Evolutionary conservation across 2,329 filamentous ascomycete genomes (phyloP), one percentile per base, ranked within the genome.

Genomic region (Calonectria pseudoreteaudii): DNA sequence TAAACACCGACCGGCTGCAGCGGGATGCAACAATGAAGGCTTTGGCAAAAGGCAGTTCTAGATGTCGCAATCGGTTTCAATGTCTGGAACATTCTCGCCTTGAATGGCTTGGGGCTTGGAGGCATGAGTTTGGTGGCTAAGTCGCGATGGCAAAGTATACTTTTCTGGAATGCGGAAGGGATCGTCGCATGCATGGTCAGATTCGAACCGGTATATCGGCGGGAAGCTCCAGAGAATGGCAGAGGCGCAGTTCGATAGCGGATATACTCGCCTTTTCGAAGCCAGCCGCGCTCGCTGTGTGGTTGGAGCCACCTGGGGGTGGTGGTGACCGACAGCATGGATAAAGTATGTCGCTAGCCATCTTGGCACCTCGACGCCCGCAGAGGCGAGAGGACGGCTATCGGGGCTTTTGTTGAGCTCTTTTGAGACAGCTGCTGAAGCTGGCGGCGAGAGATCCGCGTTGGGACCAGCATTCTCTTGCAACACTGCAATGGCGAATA

Each of bases 111-210:
- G 34, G 10, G 56, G 56, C 18, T 62, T 28, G 56, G 34, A 41
- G 23, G 16, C 56, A 62, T 44, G 23, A 41, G 14, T 36, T 41
- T 38, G 56, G 56, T 62, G 56, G 56, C 56, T 26, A 28, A 62
- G 56, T 16, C 56, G 26, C 34, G 34, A 62, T 62, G 23, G 8
- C 38, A 41, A 62, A 41, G 56, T 41, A 62, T 41, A 41, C 56
- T 62, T 62, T 41, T 26, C 50, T 60, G 38, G 26, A 38, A 41
- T 26, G 34, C 18, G 31, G 34, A 36, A 62, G 34, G 34, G 56
- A 62, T 62, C 56, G 56, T 41, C 56, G 41, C 56, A 62, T 62
- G 56, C 56, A 62, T 62, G 56, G 36, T 41, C 36, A 28, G 56
- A 41, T 23, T 23, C 10, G 16, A 34, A 41, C 36, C 34, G 34